Conservation (phyloP, 345 rosid species). For the Brassica rapa region DNA sequence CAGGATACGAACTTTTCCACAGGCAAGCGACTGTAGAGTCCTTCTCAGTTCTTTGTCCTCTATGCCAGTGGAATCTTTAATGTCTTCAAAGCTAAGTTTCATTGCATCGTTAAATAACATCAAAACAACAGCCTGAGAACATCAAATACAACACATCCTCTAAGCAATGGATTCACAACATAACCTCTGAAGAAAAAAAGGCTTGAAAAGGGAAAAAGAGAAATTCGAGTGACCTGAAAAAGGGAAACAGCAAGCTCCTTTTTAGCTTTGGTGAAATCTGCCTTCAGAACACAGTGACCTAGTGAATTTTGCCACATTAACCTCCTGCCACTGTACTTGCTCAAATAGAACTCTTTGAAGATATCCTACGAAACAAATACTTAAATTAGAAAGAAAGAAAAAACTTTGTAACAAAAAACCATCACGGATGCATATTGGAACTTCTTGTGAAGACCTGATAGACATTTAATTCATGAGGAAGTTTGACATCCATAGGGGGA, state of each 20-base stretch:
- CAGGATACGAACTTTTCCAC: slow-evolving; percentile 95
- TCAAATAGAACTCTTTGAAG: slow-evolving; percentile 93
- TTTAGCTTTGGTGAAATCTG: slow-evolving; percentile 84
- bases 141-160: neutral
- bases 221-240: slow-evolving; percentile 73
- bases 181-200: neutral
- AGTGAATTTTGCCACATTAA: slow-evolving; percentile 98
- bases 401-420: neutral
- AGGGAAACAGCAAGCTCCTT: slow-evolving; percentile 98
- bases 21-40: slow-evolving; percentile 95
- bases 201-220: neutral
- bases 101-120: slow-evolving; percentile 96
- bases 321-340: slow-evolving; percentile 96
- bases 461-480: slow-evolving; percentile 96
- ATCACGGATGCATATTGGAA: slow-evolving; percentile 5
- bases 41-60: slow-evolving; percentile 95
- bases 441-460: slow-evolving; percentile 70
- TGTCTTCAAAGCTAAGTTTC: slow-evolving; percentile 88
- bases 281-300: slow-evolving; percentile 95
- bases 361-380: slow-evolving; percentile 64
- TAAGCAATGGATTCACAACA: slow-evolving; percentile 23
- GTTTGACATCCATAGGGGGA: slow-evolving; percentile 98
- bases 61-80: slow-evolving; percentile 86
- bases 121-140: slow-evolving; percentile 83
- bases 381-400: neutral